Conservation (phyloP, 2,329 filamentous ascomycete genomes). For the Aspergillus ustus region DNA sequence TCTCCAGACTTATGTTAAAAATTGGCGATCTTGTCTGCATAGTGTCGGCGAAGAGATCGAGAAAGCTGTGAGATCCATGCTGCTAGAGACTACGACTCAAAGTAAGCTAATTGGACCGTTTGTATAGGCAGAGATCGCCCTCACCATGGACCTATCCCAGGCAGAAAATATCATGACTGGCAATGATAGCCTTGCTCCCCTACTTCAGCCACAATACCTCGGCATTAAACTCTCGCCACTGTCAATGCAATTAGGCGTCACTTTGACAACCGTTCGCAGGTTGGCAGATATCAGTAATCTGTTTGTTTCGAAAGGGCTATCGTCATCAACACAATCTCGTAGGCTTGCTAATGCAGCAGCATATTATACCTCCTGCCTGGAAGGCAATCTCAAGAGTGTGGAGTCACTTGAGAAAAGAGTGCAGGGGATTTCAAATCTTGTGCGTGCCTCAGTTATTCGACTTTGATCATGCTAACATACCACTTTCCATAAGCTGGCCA, state of each 20-base stretch:
- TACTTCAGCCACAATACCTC: conserved; percentile 22
- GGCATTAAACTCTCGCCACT: conserved; percentile 16
- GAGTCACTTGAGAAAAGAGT: conserved; percentile 23
- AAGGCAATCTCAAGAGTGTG: conserved; percentile 22
- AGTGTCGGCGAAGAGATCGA: conserved; percentile 21
- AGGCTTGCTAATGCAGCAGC: conserved; percentile 5
- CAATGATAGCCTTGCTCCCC: background rate
- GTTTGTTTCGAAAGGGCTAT: conserved; percentile 3
- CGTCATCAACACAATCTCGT: conserved; percentile 2
- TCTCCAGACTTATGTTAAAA: no score
- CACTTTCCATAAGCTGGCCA: conserved; percentile 18
- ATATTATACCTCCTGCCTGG: conserved; percentile 17
- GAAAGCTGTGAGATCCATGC: conserved; percentile 12
- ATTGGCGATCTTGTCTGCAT: conserved; percentile 22
- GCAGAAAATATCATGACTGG: background rate
- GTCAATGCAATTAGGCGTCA: conserved; percentile 12
- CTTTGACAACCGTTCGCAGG: conserved; percentile 15
- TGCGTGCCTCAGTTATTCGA: background rate
- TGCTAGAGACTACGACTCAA: background rate
- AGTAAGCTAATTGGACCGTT: background rate
- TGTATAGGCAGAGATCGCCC: conserved; percentile 20
- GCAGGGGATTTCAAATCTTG: conserved; percentile 23
- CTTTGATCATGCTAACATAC: background rate
- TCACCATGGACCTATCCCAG: conserved; percentile 18
- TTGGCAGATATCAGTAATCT: conserved; percentile 17